Evolutionary conservation across 805 yeast genomes (phyloP), one percentile per base, ranked within the genome.

Genomic region (Wickerhamiella occidentalis): DNA sequence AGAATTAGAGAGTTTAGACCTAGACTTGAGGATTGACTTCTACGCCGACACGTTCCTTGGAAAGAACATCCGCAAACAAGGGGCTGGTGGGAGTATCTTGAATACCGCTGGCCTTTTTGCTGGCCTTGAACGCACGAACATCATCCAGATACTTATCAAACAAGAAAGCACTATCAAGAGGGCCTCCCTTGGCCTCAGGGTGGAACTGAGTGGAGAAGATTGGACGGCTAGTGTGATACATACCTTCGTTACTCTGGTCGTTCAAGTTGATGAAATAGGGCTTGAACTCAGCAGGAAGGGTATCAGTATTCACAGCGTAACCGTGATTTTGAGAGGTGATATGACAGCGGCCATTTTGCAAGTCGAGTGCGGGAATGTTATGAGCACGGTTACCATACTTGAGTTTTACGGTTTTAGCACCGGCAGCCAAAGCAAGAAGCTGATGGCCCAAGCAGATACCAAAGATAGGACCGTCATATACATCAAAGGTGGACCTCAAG

Each of bases 181-280:
- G 99, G 58, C 99, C 99, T 60, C 98, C 97, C 71, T 87, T 90
- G 51, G 98, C 97, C 69, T 92, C 99, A 45, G 99, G 99, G 66
- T 92, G 99, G 76, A 92, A 92, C 68, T 92, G 98, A 2, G 96
- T 86, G 35, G 96, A 85, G 70, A 90, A 92, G 50, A 90, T 84
- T 47, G 99, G 99, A 65, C 78, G 82, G 36, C 77, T 63, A 51
- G 71, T 75, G 68, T 92, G 98, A 60, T 79, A 82, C 95, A 92
- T 87, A 60, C 99, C 99, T 70, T 92, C 99, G 67, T 92, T 92
- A 49, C 95, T 84, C 65, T 86, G 81, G 67, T 92, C 99, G 66
- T 92, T 92, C 68, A 90, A 75, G 70, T 92, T 92, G 58, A 88
- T 76, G 64, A 92, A 92, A 66, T 81, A 90, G 59, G 88, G 90